Evolutionary conservation across 768 basidiomycete genomes (phyloP).

Genomic region (Mrakia hoshinonis): DNA sequence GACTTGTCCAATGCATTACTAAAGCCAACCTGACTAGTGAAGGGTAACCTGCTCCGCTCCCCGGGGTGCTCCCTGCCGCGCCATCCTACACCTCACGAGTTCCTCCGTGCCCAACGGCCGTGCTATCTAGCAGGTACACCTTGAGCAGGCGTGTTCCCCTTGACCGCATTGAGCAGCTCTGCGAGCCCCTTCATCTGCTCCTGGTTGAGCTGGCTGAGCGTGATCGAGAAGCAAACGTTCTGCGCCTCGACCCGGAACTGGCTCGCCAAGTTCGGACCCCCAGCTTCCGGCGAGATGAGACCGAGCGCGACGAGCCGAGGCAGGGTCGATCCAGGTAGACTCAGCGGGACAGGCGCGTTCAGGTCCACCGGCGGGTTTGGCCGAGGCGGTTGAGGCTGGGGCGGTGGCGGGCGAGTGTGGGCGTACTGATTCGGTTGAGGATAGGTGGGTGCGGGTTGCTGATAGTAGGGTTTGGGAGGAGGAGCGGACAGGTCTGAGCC

Average conservation of each 20-base stretch:
- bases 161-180: background rate
- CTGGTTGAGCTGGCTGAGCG: background rate
- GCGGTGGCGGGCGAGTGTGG: background rate
- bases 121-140: too few species aligned
- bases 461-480: background rate
- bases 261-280: background rate
- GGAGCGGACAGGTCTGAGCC: background rate
- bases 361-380: constrained; percentile 2
- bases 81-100: too few species aligned
- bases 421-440: background rate
- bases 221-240: background rate
- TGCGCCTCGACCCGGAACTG: background rate
- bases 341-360: constrained; percentile 8
- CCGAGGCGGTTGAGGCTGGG: background rate
- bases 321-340: background rate
- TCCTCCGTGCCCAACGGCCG: too few species aligned
- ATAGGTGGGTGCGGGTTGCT: background rate
- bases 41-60: too few species aligned
- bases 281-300: background rate
- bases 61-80: too few species aligned
- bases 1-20: too few species aligned
- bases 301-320: constrained; percentile 3
- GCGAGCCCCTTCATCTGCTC: constrained; percentile 15
- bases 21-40: too few species aligned
- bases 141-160: background rate